Percentiles rank a stretch among this genome's conserved stretches.
phyloP scores from a whole-genome alignment of 164 flowering plant genomes.

The Magnolia officinalis region DNA sequence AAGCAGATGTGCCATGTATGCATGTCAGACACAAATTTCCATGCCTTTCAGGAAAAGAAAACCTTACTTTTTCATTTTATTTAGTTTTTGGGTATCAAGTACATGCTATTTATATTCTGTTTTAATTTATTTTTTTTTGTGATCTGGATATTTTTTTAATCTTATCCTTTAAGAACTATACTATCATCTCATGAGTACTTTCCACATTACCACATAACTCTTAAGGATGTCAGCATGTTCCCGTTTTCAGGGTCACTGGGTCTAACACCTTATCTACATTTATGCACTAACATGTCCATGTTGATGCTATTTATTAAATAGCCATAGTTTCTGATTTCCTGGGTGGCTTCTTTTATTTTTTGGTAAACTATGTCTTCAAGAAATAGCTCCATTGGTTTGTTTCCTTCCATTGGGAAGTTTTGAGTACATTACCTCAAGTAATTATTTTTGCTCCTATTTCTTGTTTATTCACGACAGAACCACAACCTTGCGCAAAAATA shows the following conservation, averaged over 20 bases:
- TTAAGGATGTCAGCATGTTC: background rate
- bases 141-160: too few relatives aligned
- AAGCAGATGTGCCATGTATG: too few relatives aligned
- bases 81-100: too few relatives aligned
- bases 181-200: background rate
- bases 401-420: background rate
- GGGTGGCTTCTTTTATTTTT: background rate
- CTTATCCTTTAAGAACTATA: too few relatives aligned
- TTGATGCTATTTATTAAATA: background rate
- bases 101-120: too few relatives aligned
- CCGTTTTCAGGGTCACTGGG: background rate
- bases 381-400: background rate
- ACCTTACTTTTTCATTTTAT: too few relatives aligned
- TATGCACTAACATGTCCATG: background rate
- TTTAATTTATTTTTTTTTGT: too few relatives aligned
- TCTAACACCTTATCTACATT: background rate
- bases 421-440: background rate
- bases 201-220: background rate
- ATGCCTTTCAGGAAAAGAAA: too few relatives aligned
- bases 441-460: background rate
- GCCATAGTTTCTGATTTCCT: background rate
- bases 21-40: too few relatives aligned
- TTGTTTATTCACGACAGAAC: slow-evolving; percentile 58
- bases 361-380: background rate
- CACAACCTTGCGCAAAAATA: slow-evolving; percentile 82